Percentiles rank a stretch among this genome's conserved stretches.
phyloP scores from a whole-genome alignment of 2,329 filamentous ascomycete genomes.

The Lachnellula hyalina region DNA sequence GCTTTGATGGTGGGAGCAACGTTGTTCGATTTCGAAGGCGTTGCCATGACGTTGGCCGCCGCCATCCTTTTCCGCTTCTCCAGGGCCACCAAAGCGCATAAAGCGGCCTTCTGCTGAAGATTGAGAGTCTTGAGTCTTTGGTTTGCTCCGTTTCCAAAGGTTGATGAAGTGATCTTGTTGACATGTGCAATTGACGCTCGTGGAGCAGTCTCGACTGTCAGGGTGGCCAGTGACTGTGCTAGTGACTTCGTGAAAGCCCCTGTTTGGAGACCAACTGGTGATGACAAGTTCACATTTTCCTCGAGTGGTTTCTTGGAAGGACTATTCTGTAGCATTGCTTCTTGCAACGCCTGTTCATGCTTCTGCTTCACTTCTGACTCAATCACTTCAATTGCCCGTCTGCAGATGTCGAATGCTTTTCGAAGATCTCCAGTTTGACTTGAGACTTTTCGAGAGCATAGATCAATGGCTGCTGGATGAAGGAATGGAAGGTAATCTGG shows the following conservation, averaged over 20 bases:
- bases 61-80: slow-evolving; percentile 65
- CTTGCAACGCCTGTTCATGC: slow-evolving; percentile 57
- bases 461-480: slow-evolving; percentile 86
- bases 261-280: slow-evolving; percentile 33
- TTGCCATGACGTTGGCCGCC: slow-evolving; percentile 39
- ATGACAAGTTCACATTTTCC: slow-evolving; percentile 75
- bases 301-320: slow-evolving; percentile 72
- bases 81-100: slow-evolving; percentile 83
- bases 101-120: slow-evolving; percentile 89
- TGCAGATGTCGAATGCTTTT: slow-evolving; percentile 92
- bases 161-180: slow-evolving; percentile 82
- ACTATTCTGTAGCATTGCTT: slow-evolving; percentile 51
- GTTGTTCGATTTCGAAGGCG: slow-evolving; percentile 57
- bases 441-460: slow-evolving; percentile 91
- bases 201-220: slow-evolving; percentile 76
- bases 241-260: slow-evolving; percentile 34
- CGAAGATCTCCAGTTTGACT: slow-evolving; percentile 91
- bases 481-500: slow-evolving; percentile 74
- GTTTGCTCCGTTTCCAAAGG: slow-evolving; percentile 82
- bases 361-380: slow-evolving; percentile 77
- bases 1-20: slow-evolving; percentile 76
- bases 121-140: slow-evolving; percentile 85
- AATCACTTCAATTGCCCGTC: slow-evolving; percentile 80
- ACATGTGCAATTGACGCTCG: slow-evolving; percentile 86
- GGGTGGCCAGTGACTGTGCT: slow-evolving; percentile 43